Percentiles rank a stretch among this genome's conserved stretches.
Conservation (phyloP, 257 asterid genomes). For the Buddleja alternifolia region DNA sequence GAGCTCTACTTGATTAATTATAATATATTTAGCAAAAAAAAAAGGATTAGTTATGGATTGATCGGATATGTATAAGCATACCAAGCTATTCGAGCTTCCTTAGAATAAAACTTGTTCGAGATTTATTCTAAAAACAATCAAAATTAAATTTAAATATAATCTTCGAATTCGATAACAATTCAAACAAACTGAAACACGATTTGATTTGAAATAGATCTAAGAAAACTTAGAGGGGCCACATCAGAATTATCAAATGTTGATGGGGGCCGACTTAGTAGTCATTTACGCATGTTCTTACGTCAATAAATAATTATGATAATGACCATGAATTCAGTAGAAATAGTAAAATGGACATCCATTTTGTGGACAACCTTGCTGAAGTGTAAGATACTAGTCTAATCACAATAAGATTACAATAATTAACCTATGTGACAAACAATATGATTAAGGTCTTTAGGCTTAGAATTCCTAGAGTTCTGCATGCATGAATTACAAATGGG, state of each 20-base stretch:
- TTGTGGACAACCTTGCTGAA: neutral
- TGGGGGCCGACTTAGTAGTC: neutral
- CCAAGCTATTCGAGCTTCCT: too few relatives aligned
- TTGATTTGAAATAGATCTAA: neutral
- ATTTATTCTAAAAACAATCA: too few relatives aligned
- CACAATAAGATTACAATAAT: slow-evolving; percentile 25
- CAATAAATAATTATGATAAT: neutral
- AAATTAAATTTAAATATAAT: too few relatives aligned
- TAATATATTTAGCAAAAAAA: too few relatives aligned
- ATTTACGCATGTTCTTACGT: neutral
- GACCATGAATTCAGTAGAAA: neutral
- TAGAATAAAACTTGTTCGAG: too few relatives aligned
- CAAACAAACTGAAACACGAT: too few relatives aligned
- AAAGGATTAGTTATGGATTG: too few relatives aligned
- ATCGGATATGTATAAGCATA: too few relatives aligned
- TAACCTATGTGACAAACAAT: slow-evolving; percentile 26
- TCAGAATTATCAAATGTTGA: neutral
- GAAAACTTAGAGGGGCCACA: slow-evolving; percentile 14
- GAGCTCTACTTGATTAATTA: too few relatives aligned
- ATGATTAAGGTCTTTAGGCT: slow-evolving; percentile 47
- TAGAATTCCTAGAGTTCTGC: slow-evolving; percentile 40
- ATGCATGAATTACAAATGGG: slow-evolving; percentile 49
- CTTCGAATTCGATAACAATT: too few relatives aligned
- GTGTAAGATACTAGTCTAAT: neutral
- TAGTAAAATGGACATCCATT: neutral